Evolutionary conservation across 1,139 yeast species (phyloP).

Genomic region (Eremothecium coryli): DNA sequence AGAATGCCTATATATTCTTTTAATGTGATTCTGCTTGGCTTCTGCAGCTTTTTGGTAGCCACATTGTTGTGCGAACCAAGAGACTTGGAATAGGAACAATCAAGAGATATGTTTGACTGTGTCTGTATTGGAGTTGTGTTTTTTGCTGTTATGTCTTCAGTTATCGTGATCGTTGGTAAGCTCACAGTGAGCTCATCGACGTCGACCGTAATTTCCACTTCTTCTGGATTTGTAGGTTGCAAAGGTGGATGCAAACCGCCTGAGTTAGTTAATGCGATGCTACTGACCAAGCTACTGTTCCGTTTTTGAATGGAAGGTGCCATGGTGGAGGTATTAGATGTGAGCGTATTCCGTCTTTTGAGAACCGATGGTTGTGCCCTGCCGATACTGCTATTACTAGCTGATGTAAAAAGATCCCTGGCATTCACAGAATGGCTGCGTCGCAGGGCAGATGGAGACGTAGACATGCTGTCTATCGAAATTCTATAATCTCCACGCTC

Average conservation of each 20-base stretch:
- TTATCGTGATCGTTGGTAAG: slow-evolving; percentile 21
- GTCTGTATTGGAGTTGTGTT: slow-evolving; percentile 14
- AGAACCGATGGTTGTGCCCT: background rate
- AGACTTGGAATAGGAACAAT: slow-evolving; percentile 13
- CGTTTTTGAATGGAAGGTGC: slow-evolving; percentile 1
- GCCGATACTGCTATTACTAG: background rate
- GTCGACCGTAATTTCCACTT: slow-evolving; percentile 16
- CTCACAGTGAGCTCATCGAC: slow-evolving; percentile 17
- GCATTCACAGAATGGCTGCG: background rate
- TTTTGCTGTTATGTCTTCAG: slow-evolving; percentile 17
- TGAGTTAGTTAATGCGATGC: too few relatives aligned
- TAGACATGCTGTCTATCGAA: background rate
- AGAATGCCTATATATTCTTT: slow-evolving; percentile 20
- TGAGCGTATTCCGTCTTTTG: slow-evolving; percentile 1
- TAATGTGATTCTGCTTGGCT: slow-evolving; percentile 18
- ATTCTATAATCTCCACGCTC: background rate
- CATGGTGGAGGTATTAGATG: background rate
- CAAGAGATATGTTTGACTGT: slow-evolving; percentile 20
- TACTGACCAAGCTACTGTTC: background rate
- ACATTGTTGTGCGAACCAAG: slow-evolving; percentile 4
- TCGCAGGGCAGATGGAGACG: background rate
- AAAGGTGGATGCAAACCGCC: too few relatives aligned
- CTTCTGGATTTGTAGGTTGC: slow-evolving; percentile 6
- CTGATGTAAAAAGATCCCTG: too few relatives aligned
- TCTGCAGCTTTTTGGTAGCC: slow-evolving; percentile 8